phyloP scores from a whole-genome alignment of 371 early-diverging fungal genomes.

The Haplosporangium sp. region DNA sequence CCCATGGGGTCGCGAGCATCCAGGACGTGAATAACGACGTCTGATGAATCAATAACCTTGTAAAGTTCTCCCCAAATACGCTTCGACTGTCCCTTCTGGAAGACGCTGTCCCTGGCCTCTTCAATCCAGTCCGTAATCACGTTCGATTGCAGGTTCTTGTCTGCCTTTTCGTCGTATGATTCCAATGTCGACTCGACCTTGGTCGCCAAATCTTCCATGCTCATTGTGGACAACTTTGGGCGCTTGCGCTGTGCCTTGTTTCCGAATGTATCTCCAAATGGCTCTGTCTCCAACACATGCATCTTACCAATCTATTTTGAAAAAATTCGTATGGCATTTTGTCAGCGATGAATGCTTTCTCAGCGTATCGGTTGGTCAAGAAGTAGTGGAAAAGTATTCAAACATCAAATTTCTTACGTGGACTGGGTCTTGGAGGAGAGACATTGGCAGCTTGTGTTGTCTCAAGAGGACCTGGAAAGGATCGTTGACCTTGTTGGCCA shows the following conservation, averaged over 20 bases:
- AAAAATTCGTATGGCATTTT: neutral
- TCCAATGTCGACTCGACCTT: constrained; percentile 75
- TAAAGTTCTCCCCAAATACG: constrained; percentile 99
- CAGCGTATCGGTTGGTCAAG: neutral
- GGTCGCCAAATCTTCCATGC: constrained; percentile 87
- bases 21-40: constrained; percentile 98
- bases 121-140: constrained; percentile 75
- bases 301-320: constrained; percentile 66
- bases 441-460: constrained; percentile 98
- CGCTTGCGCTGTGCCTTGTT: constrained; percentile 95
- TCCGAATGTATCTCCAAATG: constrained; percentile 93
- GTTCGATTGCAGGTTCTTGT: constrained; percentile 80
- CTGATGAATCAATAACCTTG: constrained; percentile 99
- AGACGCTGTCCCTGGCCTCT: constrained; percentile 85
- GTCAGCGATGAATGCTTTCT: neutral
- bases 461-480: constrained; percentile 97
- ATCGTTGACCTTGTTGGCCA: constrained; percentile 89
- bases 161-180: constrained; percentile 80
- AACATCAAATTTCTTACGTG: constrained; percentile 61
- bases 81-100: constrained; percentile 96
- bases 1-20: constrained; percentile 99
- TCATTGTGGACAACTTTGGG: constrained; percentile 82
- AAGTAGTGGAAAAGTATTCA: neutral
- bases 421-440: constrained; percentile 87
- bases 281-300: constrained; percentile 94